phyloP scores from a whole-genome alignment of 1,284 basidiomycete genomes.

The Microbotryum lychnidis-dioicae region DNA sequence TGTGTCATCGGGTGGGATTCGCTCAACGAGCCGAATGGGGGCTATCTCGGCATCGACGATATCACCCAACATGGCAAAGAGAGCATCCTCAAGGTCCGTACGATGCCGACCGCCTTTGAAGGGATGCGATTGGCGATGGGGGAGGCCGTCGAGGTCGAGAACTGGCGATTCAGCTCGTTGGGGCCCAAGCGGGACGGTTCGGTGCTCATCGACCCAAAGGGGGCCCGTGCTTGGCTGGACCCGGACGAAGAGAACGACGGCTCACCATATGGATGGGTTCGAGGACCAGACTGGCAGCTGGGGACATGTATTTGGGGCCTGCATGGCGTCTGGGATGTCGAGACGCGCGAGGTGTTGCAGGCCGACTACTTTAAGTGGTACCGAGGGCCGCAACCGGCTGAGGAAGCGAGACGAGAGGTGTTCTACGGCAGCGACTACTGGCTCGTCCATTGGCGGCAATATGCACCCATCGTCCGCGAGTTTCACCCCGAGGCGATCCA shows the following conservation, averaged over 20 bases:
- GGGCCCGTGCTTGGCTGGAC: constrained; percentile 37
- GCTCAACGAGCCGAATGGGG: constrained; percentile 89
- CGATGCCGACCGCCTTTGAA: constrained; percentile 76
- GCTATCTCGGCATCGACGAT: constrained; percentile 67
- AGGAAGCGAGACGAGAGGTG: constrained; percentile 38
- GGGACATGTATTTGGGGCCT: constrained; percentile 82
- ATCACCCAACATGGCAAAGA: constrained; percentile 37
- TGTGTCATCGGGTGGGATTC: constrained; percentile 95
- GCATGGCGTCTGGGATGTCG: constrained; percentile 82
- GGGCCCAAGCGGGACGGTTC: constrained; percentile 68
- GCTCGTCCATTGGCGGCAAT: constrained; percentile 65
- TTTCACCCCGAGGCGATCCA: constrained; percentile 77
- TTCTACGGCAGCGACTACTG: constrained; percentile 77
- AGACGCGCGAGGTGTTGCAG: constrained; percentile 57
- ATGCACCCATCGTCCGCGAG: constrained; percentile 56
- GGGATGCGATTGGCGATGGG: constrained; percentile 83
- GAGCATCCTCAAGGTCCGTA: constrained; percentile 55
- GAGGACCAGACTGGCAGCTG: constrained; percentile 66
- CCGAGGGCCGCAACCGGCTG: constrained; percentile 37
- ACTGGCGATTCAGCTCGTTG: constrained; percentile 69
- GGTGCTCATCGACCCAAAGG: constrained; percentile 69
- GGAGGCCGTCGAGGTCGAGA: constrained; percentile 69
- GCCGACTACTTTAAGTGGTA: constrained; percentile 65
- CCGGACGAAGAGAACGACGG: constrained; percentile 33
- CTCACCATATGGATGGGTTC: constrained; percentile 66